These are phyloP conservation scores for Monilinia polystroma DNA, from an alignment of 2,329 filamentous ascomycete species.

Conservation along the genomic window DNA sequence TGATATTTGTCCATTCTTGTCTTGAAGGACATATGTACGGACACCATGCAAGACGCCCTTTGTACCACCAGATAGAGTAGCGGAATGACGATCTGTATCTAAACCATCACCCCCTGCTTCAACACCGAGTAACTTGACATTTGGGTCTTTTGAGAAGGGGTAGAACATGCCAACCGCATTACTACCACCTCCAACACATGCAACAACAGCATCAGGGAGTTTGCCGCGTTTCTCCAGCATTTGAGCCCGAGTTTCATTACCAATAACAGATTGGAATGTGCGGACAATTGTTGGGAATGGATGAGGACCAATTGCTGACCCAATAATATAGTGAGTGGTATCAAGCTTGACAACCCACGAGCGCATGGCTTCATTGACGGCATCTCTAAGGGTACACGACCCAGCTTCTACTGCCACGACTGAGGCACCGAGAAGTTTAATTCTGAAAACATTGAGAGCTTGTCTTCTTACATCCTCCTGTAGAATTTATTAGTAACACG, in stretches of 20 bases:
- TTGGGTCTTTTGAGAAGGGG: slow-evolving; percentile 82
- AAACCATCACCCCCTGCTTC: slow-evolving; percentile 94
- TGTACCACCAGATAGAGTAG: slow-evolving; percentile 79
- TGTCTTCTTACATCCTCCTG: slow-evolving; percentile 90
- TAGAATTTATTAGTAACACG: slow-evolving; percentile 10
- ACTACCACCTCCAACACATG: slow-evolving; percentile 91
- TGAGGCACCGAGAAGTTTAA: slow-evolving; percentile 90
- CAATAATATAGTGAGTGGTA: slow-evolving; percentile 97
- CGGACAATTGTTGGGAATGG: slow-evolving; percentile 97
- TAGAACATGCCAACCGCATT: slow-evolving; percentile 99
- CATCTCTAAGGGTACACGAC: slow-evolving; percentile 76
- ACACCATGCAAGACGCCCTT: slow-evolving; percentile 96
- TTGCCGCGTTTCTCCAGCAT: slow-evolving; percentile 82
- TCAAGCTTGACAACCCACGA: slow-evolving; percentile 91
- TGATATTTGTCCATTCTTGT: slow-evolving; percentile 86
- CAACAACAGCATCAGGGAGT: slow-evolving; percentile 92
- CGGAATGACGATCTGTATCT: slow-evolving; percentile 80
- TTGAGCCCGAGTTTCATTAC: slow-evolving; percentile 89
- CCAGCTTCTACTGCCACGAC: slow-evolving; percentile 93
- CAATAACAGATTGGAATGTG: slow-evolving; percentile 96
- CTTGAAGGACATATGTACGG: slow-evolving; percentile 91
- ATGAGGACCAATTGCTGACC: slow-evolving; percentile 94
- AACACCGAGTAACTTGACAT: slow-evolving; percentile 86
- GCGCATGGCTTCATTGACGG: slow-evolving; percentile 93
- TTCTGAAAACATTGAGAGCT: slow-evolving; percentile 96